Conservation (phyloP, 352 stramenopile genomes). For the Phytopythium chamaehyphon region DNA sequence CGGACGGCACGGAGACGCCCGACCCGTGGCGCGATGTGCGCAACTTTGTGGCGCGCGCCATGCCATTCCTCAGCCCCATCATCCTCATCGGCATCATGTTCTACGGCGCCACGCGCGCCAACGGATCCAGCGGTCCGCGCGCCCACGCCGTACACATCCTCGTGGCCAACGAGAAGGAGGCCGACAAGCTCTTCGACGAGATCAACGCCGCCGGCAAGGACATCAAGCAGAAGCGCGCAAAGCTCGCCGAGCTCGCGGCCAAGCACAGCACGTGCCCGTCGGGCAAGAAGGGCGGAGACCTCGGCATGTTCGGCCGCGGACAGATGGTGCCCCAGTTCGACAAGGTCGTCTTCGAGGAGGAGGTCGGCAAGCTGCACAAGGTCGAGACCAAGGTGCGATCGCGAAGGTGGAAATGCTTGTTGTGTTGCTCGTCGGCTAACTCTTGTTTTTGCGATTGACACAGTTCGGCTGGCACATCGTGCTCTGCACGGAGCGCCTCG, state of each 20-base stretch:
- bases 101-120: conserved; percentile 20
- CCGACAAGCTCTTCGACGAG: conserved; percentile 52
- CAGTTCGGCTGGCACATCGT: conserved; percentile 80
- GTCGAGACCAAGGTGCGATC: conserved; percentile 46
- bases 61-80: conserved; percentile 46
- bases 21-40: conserved; percentile 32
- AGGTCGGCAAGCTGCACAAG: conserved; percentile 53
- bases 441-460: conserved; percentile 1
- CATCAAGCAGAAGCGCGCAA: conserved; percentile 29
- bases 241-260: conserved; percentile 47
- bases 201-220: conserved; percentile 40
- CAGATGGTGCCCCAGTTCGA: conserved; percentile 80
- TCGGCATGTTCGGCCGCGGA: conserved; percentile 62
- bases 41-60: conserved; percentile 29
- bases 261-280: conserved; percentile 56
- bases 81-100: conserved; percentile 55
- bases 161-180: conserved; percentile 46
- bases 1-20: conserved; percentile 34
- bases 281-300: conserved; percentile 54
- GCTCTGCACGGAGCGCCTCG: conserved; percentile 61
- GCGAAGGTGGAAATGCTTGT: not conserved
- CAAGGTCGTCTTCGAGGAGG: conserved; percentile 53
- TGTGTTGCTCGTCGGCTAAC: conserved; percentile 1
- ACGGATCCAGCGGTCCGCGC: conserved; percentile 14
- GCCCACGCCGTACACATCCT: conserved; percentile 62